phyloP scores from a whole-genome alignment of 2,329 filamentous ascomycete species.

The Raffaelea deltoideospora region DNA sequence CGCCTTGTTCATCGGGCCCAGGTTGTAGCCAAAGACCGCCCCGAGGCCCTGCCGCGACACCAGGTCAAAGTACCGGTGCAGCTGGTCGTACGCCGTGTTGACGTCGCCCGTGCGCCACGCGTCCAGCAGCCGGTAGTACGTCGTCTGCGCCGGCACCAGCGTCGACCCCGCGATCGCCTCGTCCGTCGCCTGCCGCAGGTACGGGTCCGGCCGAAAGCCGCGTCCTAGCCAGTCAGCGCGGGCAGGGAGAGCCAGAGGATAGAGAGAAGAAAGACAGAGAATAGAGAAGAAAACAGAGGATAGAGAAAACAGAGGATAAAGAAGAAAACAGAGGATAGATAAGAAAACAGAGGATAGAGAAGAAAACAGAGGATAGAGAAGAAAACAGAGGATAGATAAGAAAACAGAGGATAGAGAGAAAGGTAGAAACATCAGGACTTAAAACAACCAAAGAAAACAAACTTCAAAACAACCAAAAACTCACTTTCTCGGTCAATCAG shows the following conservation, averaged over 20 bases:
- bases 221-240: constrained; percentile 5
- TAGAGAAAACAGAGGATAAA: no score
- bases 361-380: background rate
- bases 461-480: background rate
- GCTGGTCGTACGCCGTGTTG: constrained; percentile 72
- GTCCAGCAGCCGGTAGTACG: constrained; percentile 45
- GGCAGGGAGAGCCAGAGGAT: background rate
- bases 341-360: background rate
- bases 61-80: constrained; percentile 83
- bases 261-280: background rate
- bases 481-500: constrained; percentile 7
- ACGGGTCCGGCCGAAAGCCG: constrained; percentile 5
- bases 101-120: constrained; percentile 87
- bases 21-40: constrained; percentile 70
- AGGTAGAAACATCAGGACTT: background rate
- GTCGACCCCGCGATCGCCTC: constrained; percentile 3
- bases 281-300: background rate
- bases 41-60: constrained; percentile 82
- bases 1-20: constrained; percentile 83
- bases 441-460: background rate
- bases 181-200: constrained; percentile 3
- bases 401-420: background rate
- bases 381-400: background rate
- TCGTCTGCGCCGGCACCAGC: constrained; percentile 31
- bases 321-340: background rate